Percentiles rank a stretch among this genome's conserved stretches.
Evolutionary conservation across 2,329 filamentous ascomycete genomes (phyloP).

Genomic region (Botrytis byssoidea): DNA sequence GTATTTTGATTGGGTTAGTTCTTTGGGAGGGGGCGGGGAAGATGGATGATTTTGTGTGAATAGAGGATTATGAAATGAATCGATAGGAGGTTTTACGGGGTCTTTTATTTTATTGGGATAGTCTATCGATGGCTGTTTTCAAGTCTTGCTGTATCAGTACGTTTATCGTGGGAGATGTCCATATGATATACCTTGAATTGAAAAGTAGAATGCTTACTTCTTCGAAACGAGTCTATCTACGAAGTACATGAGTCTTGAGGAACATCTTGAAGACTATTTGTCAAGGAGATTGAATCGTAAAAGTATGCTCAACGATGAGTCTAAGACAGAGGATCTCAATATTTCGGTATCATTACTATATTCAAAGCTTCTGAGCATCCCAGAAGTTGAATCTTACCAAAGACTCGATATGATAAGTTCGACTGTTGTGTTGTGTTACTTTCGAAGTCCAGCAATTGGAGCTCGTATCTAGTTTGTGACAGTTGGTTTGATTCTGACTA

Average conservation of each 20-base stretch:
- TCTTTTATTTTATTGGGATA: no score
- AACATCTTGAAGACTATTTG: accelerated
- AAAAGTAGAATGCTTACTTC: no score
- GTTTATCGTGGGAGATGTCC: no score
- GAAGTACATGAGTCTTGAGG: no score
- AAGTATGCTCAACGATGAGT: neutral
- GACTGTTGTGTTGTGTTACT: neutral
- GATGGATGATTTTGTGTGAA: no score
- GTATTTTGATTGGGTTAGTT: no score
- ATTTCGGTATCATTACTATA: accelerated
- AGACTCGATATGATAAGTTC: no score
- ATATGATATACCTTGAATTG: accelerated
- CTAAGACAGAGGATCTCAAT: neutral
- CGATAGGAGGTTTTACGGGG: accelerated
- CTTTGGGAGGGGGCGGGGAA: no score
- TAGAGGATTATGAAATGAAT: neutral
- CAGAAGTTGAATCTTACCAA: no score
- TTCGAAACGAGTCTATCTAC: no score
- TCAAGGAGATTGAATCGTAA: accelerated
- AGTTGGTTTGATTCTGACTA: neutral
- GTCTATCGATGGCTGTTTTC: no score
- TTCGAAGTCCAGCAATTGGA: neutral
- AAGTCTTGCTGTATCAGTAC: no score
- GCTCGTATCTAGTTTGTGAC: neutral
- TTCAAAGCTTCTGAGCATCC: neutral